Conservation (phyloP, 768 basidiomycete genomes). For the Amanita rubescens region DNA sequence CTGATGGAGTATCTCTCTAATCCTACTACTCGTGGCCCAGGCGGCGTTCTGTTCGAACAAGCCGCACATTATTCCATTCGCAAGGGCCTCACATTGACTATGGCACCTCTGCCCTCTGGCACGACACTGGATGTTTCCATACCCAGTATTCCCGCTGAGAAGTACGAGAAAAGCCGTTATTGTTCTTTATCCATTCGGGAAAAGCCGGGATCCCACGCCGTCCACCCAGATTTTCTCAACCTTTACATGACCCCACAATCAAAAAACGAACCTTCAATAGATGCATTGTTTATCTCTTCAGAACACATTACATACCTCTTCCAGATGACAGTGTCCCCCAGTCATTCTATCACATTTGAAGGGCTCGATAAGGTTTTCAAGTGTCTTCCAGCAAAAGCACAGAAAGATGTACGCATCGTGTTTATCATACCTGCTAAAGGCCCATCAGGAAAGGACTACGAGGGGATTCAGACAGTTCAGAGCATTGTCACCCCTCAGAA, state of each 20-base stretch:
- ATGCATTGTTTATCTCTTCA: conserved; percentile 9
- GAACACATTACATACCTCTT: conserved; percentile 8
- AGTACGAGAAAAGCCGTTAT: conserved; percentile 4
- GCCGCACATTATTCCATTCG: conserved; percentile 4
- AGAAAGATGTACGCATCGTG: conserved; percentile 7
- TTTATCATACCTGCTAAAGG: conserved; percentile 6
- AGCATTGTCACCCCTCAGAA: background rate
- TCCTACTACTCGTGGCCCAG: conserved; percentile 2
- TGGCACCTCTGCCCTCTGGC: background rate
- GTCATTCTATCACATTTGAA: conserved; percentile 6
- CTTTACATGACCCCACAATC: conserved; percentile 7
- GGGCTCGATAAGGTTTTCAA: conserved; percentile 2
- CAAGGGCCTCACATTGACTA: background rate
- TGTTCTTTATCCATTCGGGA: conserved; percentile 1
- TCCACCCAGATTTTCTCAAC: conserved; percentile 1
- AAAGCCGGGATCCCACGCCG: background rate
- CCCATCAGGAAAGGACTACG: background rate
- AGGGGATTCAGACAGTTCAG: background rate
- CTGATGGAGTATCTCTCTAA: background rate
- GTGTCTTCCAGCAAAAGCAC: conserved; percentile 1
- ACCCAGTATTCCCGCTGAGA: conserved; percentile 1
- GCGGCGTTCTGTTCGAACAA: conserved; percentile 7
- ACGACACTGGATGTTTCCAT: background rate
- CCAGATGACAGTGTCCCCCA: conserved; percentile 10
- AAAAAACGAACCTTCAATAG: conserved; percentile 1